Evolutionary conservation across 2,329 filamentous ascomycete genomes (phyloP), one percentile per base, ranked within the genome.

Genomic region (Simplicillium aogashimaense): DNA sequence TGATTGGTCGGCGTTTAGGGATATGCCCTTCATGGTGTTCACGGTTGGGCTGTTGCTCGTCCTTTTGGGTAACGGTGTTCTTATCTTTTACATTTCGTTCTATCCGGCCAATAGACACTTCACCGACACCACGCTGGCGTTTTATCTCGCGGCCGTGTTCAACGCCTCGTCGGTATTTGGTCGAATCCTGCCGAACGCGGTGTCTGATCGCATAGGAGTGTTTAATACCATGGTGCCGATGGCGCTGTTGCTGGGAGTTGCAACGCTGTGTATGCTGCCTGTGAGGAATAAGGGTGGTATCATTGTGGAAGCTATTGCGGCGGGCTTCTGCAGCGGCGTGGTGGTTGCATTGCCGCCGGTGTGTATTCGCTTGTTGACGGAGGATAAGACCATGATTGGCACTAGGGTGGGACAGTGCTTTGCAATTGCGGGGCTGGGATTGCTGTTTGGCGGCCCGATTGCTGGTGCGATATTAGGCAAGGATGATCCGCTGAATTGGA

Each of bases 81-180:
- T 85, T 1, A 51, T 52, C 0, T 48, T 86, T 84, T 56, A 70
- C 87, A 36, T 86, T 78, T 1, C 69, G 83, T 46, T 81, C 74
- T 94, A 86, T 54, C 77, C 81, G 0, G 61, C 85, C 1, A 59
- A 64, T 10, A 67, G 77, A 35, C 76, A 78, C 3, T 74, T 88
- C 0, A 38, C n/a, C 45, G 66, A 65, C 7, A 53, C 66, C 1
- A 59, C 66, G 1, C 80, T 90, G 47, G 74, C 81, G 1, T 86
- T 83, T 50, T 79, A 86, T 52, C 68, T 89, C 37, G 64, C 92
- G n/a, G 80, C 85, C 2, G 78, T 94, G 42, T 69, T 94, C 51
- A 94, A 92, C 55, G 83, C 76, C 0, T 83, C 81, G 10, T 86
- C 79, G 0, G 78, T 83, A 29, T 63, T 92, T 11, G 88, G 88